Evolutionary conservation across 176 grass and related monocot species (phyloP), one percentile per base, ranked within the genome.

Genomic region (Puya raimondii): DNA sequence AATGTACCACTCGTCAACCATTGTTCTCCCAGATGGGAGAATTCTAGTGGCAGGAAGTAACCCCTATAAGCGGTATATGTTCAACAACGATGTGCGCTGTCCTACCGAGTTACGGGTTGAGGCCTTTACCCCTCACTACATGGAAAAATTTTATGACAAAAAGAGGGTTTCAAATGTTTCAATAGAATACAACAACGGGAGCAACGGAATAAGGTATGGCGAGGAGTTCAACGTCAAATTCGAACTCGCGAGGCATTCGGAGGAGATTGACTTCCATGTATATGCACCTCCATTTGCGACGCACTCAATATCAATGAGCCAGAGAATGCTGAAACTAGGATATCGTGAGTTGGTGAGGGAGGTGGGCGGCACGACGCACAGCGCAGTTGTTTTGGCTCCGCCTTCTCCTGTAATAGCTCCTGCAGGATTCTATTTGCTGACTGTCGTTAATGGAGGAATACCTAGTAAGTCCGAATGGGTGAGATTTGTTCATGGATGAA

Each of bases 381-480:
- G 69, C 9, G 17, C 70, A 10, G 54, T 83, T 4, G 63, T 69
- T 15, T 6, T 42, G 29, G 81, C 81, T 2, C 81, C 81, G 29
- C 81, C 81, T 52, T 83, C 75, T 2, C 26, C 81, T 9, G 52
- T 52, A 1, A 42, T 78, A 12, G 81, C 81, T 20, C 81, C 81
- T 12, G 23, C 81, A 0, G 81, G 75, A 33, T 83, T 68, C 33
- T 83, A 83, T 49, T 67, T 83, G 75, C 63, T 83, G 16, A 78
- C 75, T 20, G 81, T 78, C 27, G 81, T 83, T 50, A 78, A 83
- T 47, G 81, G 69, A 53, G 81, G 69, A 1, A 54, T 83, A 22
- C 81, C 81, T n/a, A 78, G 81, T 50, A 76, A 23, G n/a, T 72
- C 75, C 21, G 50, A 83, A 47, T 83, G 81, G 81, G 52, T 78